Conservation (phyloP, 805 yeast species). For the Teunomyces panamensis region DNA sequence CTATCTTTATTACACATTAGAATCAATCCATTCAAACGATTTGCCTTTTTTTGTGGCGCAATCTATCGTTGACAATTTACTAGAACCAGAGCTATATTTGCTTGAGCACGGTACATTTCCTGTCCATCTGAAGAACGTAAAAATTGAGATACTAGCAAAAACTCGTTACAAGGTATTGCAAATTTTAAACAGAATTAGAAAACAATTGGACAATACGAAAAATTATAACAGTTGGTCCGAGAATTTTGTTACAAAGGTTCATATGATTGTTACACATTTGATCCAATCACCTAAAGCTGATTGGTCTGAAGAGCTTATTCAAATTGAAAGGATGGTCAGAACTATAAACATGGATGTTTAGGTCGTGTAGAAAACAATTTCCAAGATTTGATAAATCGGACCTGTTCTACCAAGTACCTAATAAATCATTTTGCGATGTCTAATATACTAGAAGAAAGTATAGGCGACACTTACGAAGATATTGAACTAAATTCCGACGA, state of each 20-base stretch:
- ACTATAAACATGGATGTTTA: background rate
- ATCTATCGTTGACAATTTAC: constrained; percentile 29
- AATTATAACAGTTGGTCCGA: too few relatives aligned
- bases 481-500: constrained; percentile 45
- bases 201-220: background rate
- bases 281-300: background rate
- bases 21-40: constrained; percentile 52
- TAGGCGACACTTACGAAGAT: constrained; percentile 21
- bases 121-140: background rate
- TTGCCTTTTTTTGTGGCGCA: constrained; percentile 63
- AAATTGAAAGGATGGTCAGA: background rate
- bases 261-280: background rate
- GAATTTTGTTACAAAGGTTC: background rate
- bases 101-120: background rate
- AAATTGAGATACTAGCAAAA: constrained; percentile 2
- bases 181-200: background rate
- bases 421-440: background rate
- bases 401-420: background rate
- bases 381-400: background rate
- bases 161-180: background rate
- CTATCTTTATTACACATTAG: constrained; percentile 38
- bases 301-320: background rate
- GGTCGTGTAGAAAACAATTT: background rate
- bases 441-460: background rate
- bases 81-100: constrained; percentile 20